Conservation (phyloP, 805 yeast species). For the Alloascoidea africana region DNA sequence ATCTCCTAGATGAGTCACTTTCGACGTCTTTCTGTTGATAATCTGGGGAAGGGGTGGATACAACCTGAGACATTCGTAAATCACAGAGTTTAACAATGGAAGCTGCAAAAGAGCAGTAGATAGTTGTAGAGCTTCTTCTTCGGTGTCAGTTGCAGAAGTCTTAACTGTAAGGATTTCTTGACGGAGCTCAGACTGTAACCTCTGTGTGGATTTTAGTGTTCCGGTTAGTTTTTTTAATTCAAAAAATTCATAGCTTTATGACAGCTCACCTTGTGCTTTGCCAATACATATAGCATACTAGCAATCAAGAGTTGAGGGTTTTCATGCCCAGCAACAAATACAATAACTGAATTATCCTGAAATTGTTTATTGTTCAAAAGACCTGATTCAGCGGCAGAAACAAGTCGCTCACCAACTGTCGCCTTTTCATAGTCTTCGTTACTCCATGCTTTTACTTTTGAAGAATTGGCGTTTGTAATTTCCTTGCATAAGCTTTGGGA, state of each 20-base stretch:
- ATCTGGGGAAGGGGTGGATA: constrained; percentile 44
- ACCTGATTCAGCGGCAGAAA: constrained; percentile 22
- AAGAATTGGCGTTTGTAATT: no score
- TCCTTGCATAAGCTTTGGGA: no score
- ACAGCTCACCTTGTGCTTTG: constrained; percentile 22
- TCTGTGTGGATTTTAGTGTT: no score
- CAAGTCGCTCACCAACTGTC: constrained; percentile 12
- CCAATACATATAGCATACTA: constrained; percentile 29
- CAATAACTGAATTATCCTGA: constrained; percentile 36
- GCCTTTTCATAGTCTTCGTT: no score
- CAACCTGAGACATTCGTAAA: constrained; percentile 32
- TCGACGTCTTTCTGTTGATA: constrained; percentile 31
- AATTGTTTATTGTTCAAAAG: constrained; percentile 29
- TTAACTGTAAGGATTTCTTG: no score
- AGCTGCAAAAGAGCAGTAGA: no score
- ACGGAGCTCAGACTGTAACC: no score
- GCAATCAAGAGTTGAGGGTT: constrained; percentile 39
- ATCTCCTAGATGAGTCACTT: constrained; percentile 22
- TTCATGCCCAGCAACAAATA: constrained; percentile 49
- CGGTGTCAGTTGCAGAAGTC: no score
- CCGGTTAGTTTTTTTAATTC: no score
- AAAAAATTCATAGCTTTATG: no score
- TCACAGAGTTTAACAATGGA: constrained; percentile 19
- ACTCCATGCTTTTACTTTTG: no score
- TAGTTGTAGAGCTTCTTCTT: no score